phyloP scores from a whole-genome alignment of 441 rosid genomes.

The Adansonia rubrostipa region DNA sequence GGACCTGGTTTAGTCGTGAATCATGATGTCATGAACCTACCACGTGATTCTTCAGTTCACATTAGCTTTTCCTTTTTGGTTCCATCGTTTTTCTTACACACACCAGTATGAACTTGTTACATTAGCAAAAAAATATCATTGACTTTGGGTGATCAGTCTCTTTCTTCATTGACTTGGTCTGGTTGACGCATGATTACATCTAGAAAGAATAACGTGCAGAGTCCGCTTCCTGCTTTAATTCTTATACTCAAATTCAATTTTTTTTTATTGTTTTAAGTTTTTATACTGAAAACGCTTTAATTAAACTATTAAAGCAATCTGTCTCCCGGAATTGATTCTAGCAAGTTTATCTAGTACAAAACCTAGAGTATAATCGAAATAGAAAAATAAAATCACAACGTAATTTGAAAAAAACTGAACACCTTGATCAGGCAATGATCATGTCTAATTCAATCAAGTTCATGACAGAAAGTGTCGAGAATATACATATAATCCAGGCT shows the following conservation, averaged over 20 bases:
- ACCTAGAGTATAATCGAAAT: neutral
- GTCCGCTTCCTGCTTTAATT: constrained; percentile 6
- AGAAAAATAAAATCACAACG: neutral
- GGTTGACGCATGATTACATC: constrained; percentile 29
- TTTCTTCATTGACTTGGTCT: constrained; percentile 47
- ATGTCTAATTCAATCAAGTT: neutral
- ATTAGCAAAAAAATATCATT: constrained; percentile 1
- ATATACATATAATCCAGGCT: no score
- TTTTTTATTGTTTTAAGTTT: neutral
- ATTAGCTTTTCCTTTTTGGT: constrained; percentile 7
- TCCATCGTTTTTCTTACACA: constrained; percentile 3
- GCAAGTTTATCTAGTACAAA: neutral
- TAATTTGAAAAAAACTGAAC: neutral
- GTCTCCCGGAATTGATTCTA: neutral
- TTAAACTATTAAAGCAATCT: neutral
- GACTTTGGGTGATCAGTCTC: constrained; percentile 45
- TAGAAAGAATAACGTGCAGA: neutral
- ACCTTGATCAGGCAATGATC: neutral
- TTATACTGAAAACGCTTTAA: neutral
- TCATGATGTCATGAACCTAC: constrained; percentile 21
- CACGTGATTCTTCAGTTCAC: constrained; percentile 7
- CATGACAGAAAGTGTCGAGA: neutral
- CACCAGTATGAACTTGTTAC: neutral
- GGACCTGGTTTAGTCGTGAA: constrained; percentile 19
- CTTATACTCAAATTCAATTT: neutral